Conservation (phyloP, 1,284 basidiomycete genomes). For the Rhizoctonia solani region DNA sequence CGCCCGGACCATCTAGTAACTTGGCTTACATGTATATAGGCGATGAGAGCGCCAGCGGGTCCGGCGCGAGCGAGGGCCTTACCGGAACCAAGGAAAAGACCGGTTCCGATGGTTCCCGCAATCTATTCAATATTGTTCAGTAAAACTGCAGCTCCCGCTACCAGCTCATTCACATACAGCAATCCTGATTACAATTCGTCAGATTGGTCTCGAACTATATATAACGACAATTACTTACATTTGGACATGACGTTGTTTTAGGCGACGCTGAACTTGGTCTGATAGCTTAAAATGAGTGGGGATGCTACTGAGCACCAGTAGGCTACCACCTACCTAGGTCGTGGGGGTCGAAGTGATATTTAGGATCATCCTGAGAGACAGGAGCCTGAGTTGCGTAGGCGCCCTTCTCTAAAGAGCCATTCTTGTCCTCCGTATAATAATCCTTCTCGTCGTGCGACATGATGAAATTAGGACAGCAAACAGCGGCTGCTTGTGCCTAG, state of each 20-base stretch:
- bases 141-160: neutral
- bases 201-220: neutral
- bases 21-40: conserved; percentile 46
- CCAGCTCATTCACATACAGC: neutral
- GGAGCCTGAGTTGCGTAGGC: conserved; percentile 17
- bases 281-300: neutral
- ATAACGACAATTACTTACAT: conserved; percentile 53
- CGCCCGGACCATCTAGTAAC: neutral
- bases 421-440: conserved; percentile 37
- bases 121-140: conserved; percentile 45
- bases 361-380: conserved; percentile 23
- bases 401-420: conserved; percentile 35
- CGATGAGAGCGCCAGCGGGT: conserved; percentile 49
- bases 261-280: conserved; percentile 57
- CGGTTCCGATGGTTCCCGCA: conserved; percentile 74
- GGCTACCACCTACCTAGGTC: conserved; percentile 53
- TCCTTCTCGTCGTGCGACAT: conserved; percentile 42
- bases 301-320: neutral
- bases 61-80: conserved; percentile 51
- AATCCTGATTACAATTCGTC: neutral
- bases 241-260: conserved; percentile 73
- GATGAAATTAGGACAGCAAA: conserved; percentile 3
- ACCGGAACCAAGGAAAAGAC: conserved; percentile 81
- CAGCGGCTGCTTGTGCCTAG: conserved; percentile 3
- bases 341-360: conserved; percentile 53